Base-by-base conservation (phyloP, 2,329 filamentous ascomycete species). In the Raffaelea albimanens region DNA sequence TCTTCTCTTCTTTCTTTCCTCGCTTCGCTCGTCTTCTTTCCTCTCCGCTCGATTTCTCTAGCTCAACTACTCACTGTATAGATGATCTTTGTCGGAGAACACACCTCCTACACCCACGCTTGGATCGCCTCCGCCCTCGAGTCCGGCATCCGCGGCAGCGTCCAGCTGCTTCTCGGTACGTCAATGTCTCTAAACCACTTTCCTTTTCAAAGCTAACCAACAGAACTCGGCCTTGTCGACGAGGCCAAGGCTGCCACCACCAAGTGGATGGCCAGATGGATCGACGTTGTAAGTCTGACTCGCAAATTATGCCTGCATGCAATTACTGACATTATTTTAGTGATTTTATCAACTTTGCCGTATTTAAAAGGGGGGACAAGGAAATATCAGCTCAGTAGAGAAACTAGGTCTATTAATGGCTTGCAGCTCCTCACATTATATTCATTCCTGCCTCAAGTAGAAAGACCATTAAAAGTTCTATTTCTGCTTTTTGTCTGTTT, bases 251-350 rank as follows among this genome's bases (percentile, higher is more conserved):
- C 69, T 31, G 67, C 82, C 18, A 75, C 77, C 2, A 66, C 78
- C 29, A 76, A 76, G 51, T 85, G 81, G 81, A 83, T 85, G 80
- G 80, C 76, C 2, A 68, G 82, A 48, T 85, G 80, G 80, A 80
- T 82, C 46, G 64, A 67, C 42, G 59, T 77, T 42, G 55, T 62
- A 46, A 56, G 56, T 57, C 13, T 23, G 38, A 34, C n/a, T n/a
- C n/a, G n/a, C n/a, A n/a, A n/a, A n/a, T n/a, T n/a, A n/a, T n/a
- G n/a, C n/a, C n/a, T n/a, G n/a, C n/a, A n/a, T n/a, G n/a, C n/a
- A n/a, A n/a, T n/a, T n/a, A n/a, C n/a, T n/a, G n/a, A n/a, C n/a
- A n/a, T n/a, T n/a, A n/a, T n/a, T n/a, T n/a, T n/a, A n/a, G n/a
- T n/a, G n/a, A n/a, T n/a, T n/a, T n/a, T n/a, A n/a, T n/a, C n/a